Evolutionary conservation across 73 alveolate species (phyloP).

Genomic region (Tetrahymena elliotti): DNA sequence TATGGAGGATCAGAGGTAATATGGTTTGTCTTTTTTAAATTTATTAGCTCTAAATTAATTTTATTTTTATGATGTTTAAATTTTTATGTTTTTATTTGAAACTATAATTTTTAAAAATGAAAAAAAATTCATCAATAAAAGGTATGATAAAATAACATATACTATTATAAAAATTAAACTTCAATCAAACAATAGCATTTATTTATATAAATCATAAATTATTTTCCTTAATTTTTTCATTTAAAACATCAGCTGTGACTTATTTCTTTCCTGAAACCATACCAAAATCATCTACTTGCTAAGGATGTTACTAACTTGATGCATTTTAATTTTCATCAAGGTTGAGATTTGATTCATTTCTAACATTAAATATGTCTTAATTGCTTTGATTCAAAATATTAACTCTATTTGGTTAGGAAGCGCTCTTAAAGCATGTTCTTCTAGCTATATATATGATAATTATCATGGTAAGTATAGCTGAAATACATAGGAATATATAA

Average conservation of each 20-base stretch:
- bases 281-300: background rate
- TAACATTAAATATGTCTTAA: background rate
- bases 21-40: too few species aligned
- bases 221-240: background rate
- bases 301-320: background rate
- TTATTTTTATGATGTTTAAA: too few species aligned
- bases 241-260: background rate
- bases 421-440: background rate
- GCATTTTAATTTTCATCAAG: background rate
- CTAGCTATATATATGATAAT: background rate
- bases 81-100: too few species aligned
- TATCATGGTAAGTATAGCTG: background rate
- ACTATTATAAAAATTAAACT: too few species aligned
- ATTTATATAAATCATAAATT: background rate
- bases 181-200: too few species aligned
- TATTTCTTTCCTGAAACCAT: background rate
- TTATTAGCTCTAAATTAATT: too few species aligned
- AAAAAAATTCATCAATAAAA: too few species aligned
- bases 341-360: background rate
- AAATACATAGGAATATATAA: background rate
- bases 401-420: background rate
- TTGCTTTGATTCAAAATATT: background rate
- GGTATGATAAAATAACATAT: too few species aligned
- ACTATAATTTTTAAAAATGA: too few species aligned
- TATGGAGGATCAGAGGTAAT: too few species aligned